Base-by-base conservation (phyloP, 176 grass and related monocot species). In the Themeda triandra region DNA sequence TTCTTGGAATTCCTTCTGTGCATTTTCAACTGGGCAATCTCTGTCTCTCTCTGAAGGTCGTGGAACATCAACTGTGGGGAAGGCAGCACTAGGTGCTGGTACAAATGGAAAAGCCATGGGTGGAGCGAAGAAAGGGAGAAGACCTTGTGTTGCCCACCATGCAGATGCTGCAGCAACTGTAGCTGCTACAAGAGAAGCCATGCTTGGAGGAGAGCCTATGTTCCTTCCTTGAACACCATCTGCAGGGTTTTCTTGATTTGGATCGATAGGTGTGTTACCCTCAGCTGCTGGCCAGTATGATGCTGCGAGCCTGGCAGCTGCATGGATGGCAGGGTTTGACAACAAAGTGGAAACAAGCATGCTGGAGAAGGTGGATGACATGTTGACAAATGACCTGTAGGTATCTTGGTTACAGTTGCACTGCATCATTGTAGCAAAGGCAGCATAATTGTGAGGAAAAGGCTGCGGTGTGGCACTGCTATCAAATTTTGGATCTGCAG, bases 71-170 rank as follows among this genome's bases (percentile, higher is more conserved):
- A 63, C 14, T 32, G 45, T 81, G 66, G 80, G 86, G 70, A 84
- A 82, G 42, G 66, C 69, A 77, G 80, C 64, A 66, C 75, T 84
- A 67, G 88, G 59, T 78, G 75, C 56, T 21, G 88, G 76, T 28
- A 79, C 65, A 86, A 92, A 88, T 79, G 86, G 80, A 84, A 92
- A 87, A 90, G 76, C 72, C 71, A 91, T 71, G 13, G 89, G 76
- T 19, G 84, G 86, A 83, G 86, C 65, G 41, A 92, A 94, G 80
- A 92, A 82, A n/a, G 97, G 93, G 66, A 96, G 84, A 80, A 99
- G 84, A 78, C 97, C 97, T 82, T 96, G 97, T 75, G 92, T 86
- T 80, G 86, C 78, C 97, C 97, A 99, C 97, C 97, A 99, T 78
- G 93, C 93, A 48, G 97, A 89, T 41, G 97, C 97, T 71, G 97